phyloP scores from a whole-genome alignment of 768 basidiomycete species.

The Calvatia gigantea region DNA sequence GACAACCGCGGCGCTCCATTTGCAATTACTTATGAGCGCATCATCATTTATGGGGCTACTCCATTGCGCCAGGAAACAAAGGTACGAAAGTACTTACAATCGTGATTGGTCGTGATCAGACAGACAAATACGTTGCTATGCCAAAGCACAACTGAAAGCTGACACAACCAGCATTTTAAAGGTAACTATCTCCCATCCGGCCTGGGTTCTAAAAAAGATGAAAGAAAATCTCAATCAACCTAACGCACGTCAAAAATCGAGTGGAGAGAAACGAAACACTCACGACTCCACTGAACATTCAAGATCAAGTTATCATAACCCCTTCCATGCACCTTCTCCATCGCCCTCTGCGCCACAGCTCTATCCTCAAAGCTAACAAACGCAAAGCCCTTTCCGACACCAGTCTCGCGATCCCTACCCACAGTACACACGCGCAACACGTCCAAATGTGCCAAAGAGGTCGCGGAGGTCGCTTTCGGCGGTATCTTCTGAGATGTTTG shows the following conservation, averaged over 20 bases:
- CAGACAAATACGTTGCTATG: no score
- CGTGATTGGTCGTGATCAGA: no score
- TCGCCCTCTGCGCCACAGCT: slow-evolving; percentile 77
- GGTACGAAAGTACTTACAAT: no score
- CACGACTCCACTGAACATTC: slow-evolving; percentile 62
- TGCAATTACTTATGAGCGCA: neutral
- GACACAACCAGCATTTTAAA: no score
- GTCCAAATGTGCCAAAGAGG: slow-evolving; percentile 82
- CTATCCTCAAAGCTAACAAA: slow-evolving; percentile 94
- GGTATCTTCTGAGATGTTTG: slow-evolving; percentile 94
- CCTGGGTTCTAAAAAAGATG: slow-evolving; percentile 27
- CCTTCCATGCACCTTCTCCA: slow-evolving; percentile 87
- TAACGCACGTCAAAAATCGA: neutral
- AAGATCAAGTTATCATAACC: slow-evolving; percentile 91
- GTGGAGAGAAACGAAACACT: slow-evolving; percentile 22
- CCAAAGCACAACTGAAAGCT: no score
- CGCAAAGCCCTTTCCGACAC: slow-evolving; percentile 93
- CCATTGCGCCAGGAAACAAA: no score
- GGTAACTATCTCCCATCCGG: slow-evolving; percentile 29
- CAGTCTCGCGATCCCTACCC: slow-evolving; percentile 91
- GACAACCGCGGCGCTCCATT: no score
- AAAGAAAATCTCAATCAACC: neutral
- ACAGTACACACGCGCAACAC: slow-evolving; percentile 90
- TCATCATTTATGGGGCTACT: no score
- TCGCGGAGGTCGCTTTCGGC: slow-evolving; percentile 93